phyloP scores from a whole-genome alignment of 768 basidiomycete genomes.

The Cystobasidium onofrii region DNA sequence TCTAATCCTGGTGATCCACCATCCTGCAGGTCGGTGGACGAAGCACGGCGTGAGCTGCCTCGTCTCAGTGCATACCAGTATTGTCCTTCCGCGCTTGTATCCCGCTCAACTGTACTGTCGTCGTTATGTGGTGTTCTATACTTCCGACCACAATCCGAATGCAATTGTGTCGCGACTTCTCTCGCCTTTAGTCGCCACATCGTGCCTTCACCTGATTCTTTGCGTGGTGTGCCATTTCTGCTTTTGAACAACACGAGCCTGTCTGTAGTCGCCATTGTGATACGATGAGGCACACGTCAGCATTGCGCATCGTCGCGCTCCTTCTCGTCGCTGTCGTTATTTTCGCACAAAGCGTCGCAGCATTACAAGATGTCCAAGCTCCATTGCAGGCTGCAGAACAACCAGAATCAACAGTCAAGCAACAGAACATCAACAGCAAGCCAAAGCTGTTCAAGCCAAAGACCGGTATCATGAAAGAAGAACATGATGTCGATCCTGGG shows the following conservation, averaged over 20 bases:
- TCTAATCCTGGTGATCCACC: background rate
- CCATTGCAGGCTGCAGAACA: background rate
- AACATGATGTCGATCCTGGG: constrained; percentile 19
- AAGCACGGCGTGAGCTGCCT: background rate
- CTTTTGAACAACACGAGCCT: too few relatives aligned
- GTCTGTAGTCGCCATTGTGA: too few relatives aligned
- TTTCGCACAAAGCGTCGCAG: background rate
- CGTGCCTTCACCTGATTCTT: too few relatives aligned
- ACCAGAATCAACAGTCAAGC: background rate
- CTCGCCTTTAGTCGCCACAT: too few relatives aligned
- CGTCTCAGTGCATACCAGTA: background rate
- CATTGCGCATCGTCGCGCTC: background rate
- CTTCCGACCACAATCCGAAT: too few relatives aligned
- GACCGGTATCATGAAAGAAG: constrained; percentile 17
- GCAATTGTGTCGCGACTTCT: too few relatives aligned
- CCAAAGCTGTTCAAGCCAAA: constrained; percentile 22
- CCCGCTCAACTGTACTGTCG: background rate
- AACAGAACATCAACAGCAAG: background rate
- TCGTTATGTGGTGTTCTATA: background rate
- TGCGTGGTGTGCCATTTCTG: too few relatives aligned
- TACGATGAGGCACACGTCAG: background rate
- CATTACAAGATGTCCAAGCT: background rate
- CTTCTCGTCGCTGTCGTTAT: background rate
- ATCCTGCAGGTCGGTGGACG: background rate
- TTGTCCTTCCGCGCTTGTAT: background rate